Percentiles rank a stretch among this genome's conserved stretches.
These are phyloP conservation scores for Macrophomina phaseolina DNA, from an alignment of 2,329 filamentous ascomycete genomes.

Conservation along the genomic window DNA sequence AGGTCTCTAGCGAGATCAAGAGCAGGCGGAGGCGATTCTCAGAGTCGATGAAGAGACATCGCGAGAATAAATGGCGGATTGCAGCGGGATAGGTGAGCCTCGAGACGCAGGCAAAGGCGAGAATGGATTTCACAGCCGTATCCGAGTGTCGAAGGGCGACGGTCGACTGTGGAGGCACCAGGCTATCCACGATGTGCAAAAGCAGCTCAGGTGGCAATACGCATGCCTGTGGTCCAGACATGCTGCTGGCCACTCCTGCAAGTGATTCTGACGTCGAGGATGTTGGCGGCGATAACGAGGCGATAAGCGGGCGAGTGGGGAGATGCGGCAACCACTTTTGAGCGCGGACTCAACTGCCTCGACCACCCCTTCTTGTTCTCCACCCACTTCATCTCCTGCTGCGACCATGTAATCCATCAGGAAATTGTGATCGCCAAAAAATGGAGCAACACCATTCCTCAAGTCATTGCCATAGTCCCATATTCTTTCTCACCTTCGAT, in stretches of 20 bases:
- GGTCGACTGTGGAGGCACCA: slow-evolving; percentile 30
- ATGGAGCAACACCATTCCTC: no score
- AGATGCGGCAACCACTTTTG: neutral
- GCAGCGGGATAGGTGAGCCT: slow-evolving; percentile 51
- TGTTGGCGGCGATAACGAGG: neutral
- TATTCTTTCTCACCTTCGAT: no score
- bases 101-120: slow-evolving; percentile 53
- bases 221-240: neutral
- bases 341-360: neutral
- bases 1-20: slow-evolving; percentile 31
- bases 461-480: no score
- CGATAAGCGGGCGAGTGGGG: neutral
- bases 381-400: no score
- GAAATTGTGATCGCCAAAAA: no score
- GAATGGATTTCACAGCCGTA: slow-evolving; percentile 51
- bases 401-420: no score
- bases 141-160: slow-evolving; percentile 46
- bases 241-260: neutral
- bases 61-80: slow-evolving; percentile 50
- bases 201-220: slow-evolving; percentile 38
- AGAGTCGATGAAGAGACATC: slow-evolving; percentile 55
- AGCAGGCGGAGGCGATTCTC: slow-evolving; percentile 36
- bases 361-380: no score
- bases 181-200: slow-evolving; percentile 36
- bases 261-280: neutral